Conservation (phyloP, 352 stramenopile genomes). For the Globisporangium sylvaticum region DNA sequence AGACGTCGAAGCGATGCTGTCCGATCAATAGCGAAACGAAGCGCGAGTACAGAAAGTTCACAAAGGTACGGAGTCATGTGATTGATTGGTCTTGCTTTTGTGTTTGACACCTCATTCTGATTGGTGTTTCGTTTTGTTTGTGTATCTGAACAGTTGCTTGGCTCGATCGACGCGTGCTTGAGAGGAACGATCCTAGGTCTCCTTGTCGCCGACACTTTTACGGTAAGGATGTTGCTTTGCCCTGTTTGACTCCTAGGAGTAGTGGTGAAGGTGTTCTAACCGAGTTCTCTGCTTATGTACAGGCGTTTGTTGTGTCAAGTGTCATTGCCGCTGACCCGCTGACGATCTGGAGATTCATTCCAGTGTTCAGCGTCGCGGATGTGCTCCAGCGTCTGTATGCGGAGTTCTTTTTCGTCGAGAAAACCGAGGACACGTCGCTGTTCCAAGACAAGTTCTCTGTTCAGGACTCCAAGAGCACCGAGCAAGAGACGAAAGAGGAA, state of each 20-base stretch:
- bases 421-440: slow-evolving; percentile 52
- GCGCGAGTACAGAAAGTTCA: slow-evolving; percentile 86
- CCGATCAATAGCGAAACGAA: slow-evolving; percentile 85
- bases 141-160: slow-evolving; percentile 47
- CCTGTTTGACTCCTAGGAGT: no score
- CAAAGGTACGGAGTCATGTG: slow-evolving; percentile 46
- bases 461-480: slow-evolving; percentile 4
- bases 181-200: slow-evolving; percentile 80
- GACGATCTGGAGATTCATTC: slow-evolving; percentile 76
- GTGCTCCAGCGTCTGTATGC: slow-evolving; percentile 69
- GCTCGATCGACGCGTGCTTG: slow-evolving; percentile 80
- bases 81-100: background rate
- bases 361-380: slow-evolving; percentile 77
- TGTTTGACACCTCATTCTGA: background rate
- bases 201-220: slow-evolving; percentile 82
- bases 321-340: slow-evolving; percentile 63
- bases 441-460: slow-evolving; percentile 71
- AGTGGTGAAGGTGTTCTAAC: background rate
- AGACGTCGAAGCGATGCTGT: slow-evolving; percentile 82
- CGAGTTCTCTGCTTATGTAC: slow-evolving; percentile 2
- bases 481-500: slow-evolving; percentile 3
- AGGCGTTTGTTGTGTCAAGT: slow-evolving; percentile 83
- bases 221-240: slow-evolving; percentile 24
- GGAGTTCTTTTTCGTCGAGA: slow-evolving; percentile 71
- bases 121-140: background rate